phyloP scores from a whole-genome alignment of 257 asterid species.

The Knoxia roxburghii region DNA sequence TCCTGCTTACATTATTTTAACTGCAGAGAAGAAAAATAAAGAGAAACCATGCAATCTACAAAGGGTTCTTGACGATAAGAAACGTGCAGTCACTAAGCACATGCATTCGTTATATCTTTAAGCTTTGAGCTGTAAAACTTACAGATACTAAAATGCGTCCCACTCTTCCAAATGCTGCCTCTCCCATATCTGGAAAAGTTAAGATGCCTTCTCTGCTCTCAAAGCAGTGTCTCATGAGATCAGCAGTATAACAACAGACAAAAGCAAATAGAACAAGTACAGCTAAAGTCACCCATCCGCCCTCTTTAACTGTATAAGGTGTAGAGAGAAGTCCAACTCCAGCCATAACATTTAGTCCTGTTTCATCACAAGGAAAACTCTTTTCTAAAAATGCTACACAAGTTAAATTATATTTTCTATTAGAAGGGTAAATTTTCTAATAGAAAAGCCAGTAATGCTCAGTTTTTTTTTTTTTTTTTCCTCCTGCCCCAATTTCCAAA shows the following conservation, averaged over 20 bases:
- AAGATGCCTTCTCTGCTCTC: slow-evolving; percentile 60
- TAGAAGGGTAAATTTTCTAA: not conserved
- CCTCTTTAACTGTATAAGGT: slow-evolving; percentile 59
- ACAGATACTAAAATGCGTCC: slow-evolving; percentile 77
- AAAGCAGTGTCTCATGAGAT: slow-evolving; percentile 70
- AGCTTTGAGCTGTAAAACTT: slow-evolving; percentile 20
- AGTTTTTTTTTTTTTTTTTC: not conserved
- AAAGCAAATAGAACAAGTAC: slow-evolving; percentile 58
- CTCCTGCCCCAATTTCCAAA: not conserved
- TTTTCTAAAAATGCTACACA: not conserved
- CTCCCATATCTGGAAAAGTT: slow-evolving; percentile 78
- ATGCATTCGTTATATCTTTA: not conserved
- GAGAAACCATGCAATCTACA: not conserved
- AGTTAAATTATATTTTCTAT: not conserved
- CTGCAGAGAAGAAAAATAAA: not conserved
- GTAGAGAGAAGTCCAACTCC: slow-evolving; percentile 84
- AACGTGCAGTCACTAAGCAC: not conserved
- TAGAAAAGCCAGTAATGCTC: not conserved
- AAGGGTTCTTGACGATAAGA: not conserved
- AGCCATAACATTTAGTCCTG: slow-evolving; percentile 77
- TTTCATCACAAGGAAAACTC: not conserved
- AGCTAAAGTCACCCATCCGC: slow-evolving; percentile 71
- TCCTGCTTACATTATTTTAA: not conserved
- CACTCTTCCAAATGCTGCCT: slow-evolving; percentile 73
- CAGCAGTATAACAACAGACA: slow-evolving; percentile 72